Evolutionary conservation across 2,329 filamentous ascomycete species (phyloP).

Genomic region (Colletotrichum eremochloae): DNA sequence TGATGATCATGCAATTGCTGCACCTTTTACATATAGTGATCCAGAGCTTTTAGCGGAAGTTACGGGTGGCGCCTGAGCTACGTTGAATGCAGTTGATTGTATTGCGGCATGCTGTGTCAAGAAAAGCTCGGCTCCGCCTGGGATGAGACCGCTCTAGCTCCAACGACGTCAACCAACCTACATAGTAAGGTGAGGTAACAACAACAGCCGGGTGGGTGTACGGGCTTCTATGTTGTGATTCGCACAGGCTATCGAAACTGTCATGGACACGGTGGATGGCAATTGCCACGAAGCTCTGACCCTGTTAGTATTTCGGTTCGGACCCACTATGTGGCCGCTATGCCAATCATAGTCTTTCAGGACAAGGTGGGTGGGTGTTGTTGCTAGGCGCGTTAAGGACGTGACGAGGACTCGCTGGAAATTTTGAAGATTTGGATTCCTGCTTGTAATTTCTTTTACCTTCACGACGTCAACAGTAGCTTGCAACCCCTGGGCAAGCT

Average conservation of each 20-base stretch:
- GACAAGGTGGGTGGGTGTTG: conserved; percentile 37
- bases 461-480: conserved; percentile 34
- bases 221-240: background rate
- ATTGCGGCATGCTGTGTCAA: conserved; percentile 8
- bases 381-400: conserved; percentile 53
- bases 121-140: conserved; percentile 7
- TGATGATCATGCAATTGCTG: background rate
- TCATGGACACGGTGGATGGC: too few relatives aligned
- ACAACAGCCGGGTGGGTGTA: background rate
- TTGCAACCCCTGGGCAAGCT: conserved; percentile 29
- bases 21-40: background rate
- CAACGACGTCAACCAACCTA: conserved; percentile 12
- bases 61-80: background rate
- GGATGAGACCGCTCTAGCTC: conserved; percentile 2
- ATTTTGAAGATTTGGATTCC: conserved; percentile 35
- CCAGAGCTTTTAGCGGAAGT: background rate
- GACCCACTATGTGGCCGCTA: background rate
- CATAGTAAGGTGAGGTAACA: background rate
- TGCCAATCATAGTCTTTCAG: conserved; percentile 17
- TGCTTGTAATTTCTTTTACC: conserved; percentile 17
- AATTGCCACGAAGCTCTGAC: background rate
- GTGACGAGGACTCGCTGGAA: conserved; percentile 50
- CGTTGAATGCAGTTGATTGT: background rate
- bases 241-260: conserved; percentile 14
- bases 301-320: conserved; percentile 24